Evolutionary conservation across 2,329 filamentous ascomycete species (phyloP), one percentile per base, ranked within the genome.

Genomic region (Phyllosticta citrichinensis): DNA sequence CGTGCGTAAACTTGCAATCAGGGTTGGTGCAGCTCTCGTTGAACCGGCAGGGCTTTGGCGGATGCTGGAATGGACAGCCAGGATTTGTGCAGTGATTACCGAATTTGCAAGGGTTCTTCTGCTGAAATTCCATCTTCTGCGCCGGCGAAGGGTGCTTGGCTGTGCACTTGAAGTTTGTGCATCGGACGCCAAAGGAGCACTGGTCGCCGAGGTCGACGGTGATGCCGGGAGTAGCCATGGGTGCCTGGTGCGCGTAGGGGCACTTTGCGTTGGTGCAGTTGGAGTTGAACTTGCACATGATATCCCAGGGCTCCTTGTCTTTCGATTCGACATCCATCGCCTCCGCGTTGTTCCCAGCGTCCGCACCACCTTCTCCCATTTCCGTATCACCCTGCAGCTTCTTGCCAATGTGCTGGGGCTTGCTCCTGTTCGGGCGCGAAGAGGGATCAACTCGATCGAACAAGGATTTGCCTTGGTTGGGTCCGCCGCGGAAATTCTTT

Each of bases 121-220:
- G 82, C 75, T 96, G 88, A 71, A 93, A 89, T 25, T 87, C 85
- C 57, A 83, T 77, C 72, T 86, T 89, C 67, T 88, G 83, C 5
- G 93, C 91, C 1, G 94, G 94, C 6, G 92, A 97, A 2, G 94
- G 94, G 74, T 99, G 94, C 62, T 91, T 89, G 30, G 83, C 92
- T 9, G 88, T 89, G 71, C 94, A 99, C 77, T 97, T 97, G 69
- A 85, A 83, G 80, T 97, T 99, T 77, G 94, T 96, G 84, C 94
- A 99, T 9, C 91, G 91, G 2, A 86, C 91, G 20, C 91, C 93
- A 68, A 89, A 97, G 19, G 83, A 83, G 77, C 94, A 99, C 19
- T 82, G 80, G 68, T 96, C 91, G 62, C 81, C 83, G 66, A 92
- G 81, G 72, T 97, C 94, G 62, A 97, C 80, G 0, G 86, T 81